These are phyloP conservation scores for Adansonia rubrostipa DNA, from an alignment of 441 rosid genomes.

Conservation along the genomic window DNA sequence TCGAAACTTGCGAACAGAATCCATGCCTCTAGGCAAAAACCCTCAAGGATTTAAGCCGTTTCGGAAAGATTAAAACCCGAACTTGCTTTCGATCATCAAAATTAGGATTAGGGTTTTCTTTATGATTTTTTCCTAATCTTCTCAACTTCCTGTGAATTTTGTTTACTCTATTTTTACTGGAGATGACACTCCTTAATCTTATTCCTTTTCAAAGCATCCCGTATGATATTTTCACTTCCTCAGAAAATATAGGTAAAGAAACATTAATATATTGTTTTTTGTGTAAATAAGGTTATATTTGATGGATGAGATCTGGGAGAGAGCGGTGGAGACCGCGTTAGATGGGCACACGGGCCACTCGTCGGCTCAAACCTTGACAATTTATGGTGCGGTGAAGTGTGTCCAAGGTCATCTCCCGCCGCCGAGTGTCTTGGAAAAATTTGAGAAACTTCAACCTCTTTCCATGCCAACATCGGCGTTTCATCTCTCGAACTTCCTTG, in stretches of 20 bases:
- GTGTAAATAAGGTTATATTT: background rate
- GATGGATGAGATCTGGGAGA: constrained; percentile 85
- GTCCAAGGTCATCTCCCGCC: constrained; percentile 65
- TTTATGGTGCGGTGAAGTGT: constrained; percentile 74
- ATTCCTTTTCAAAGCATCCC: too few relatives aligned
- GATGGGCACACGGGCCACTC: constrained; percentile 59
- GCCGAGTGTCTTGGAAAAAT: constrained; percentile 53
- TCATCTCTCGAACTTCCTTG: constrained; percentile 66
- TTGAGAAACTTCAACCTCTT: constrained; percentile 61
- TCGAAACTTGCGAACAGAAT: background rate
- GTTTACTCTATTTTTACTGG: background rate
- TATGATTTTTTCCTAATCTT: background rate
- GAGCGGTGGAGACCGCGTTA: constrained; percentile 69
- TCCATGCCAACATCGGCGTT: constrained; percentile 67
- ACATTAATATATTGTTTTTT: too few relatives aligned
- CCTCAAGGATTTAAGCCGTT: constrained; percentile 25
- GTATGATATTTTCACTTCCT: too few relatives aligned
- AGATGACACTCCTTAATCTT: background rate
- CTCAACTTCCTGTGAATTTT: background rate
- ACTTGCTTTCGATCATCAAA: background rate
- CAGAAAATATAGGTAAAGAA: too few relatives aligned
- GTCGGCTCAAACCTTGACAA: constrained; percentile 48
- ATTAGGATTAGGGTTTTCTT: constrained; percentile 6
- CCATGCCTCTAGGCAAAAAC: background rate
- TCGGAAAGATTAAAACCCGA: background rate